A percentile compares a stretch with the other conserved stretches of the same genome.
phyloP scores from a whole-genome alignment of 129 eudicot genomes.

The Silybum marianum region DNA sequence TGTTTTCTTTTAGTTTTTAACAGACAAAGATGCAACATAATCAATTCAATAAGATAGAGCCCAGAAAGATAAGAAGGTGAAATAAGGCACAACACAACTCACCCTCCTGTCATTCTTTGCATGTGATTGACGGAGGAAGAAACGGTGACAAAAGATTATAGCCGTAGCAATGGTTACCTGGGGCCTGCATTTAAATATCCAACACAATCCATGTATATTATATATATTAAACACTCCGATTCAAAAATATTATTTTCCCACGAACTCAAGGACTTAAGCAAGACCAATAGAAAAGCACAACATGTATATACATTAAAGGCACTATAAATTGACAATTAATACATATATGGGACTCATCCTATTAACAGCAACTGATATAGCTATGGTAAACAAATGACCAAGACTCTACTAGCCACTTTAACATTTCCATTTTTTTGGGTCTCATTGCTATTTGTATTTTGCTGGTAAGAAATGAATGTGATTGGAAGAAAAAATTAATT shows the following conservation, averaged over 20 bases:
- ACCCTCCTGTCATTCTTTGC: conserved; percentile 97
- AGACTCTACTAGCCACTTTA: too few species aligned
- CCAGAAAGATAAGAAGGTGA: not conserved
- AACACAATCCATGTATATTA: conserved; percentile 16
- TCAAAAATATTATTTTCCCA: not conserved
- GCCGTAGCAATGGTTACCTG: conserved; percentile 99
- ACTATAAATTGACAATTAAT: not conserved
- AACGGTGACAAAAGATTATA: conserved; percentile 92
- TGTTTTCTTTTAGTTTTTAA: conserved; percentile 7
- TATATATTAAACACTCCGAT: not conserved
- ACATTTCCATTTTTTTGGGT: not conserved
- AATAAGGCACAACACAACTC: conserved; percentile 30
- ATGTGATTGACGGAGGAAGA: conserved; percentile 94
- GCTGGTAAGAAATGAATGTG: not conserved
- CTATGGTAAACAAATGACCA: too few species aligned
- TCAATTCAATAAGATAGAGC: not conserved
- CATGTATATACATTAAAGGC: not conserved
- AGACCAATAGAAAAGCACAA: not conserved
- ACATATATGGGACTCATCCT: too few species aligned
- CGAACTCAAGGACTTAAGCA: not conserved
- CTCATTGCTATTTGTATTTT: not conserved
- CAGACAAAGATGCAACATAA: conserved; percentile 9
- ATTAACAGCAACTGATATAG: too few species aligned
- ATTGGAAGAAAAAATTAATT: not conserved
- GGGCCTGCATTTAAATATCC: conserved; percentile 65